phyloP scores from a whole-genome alignment of 1,139 yeast genomes.

The Chernovozyma aurita region DNA sequence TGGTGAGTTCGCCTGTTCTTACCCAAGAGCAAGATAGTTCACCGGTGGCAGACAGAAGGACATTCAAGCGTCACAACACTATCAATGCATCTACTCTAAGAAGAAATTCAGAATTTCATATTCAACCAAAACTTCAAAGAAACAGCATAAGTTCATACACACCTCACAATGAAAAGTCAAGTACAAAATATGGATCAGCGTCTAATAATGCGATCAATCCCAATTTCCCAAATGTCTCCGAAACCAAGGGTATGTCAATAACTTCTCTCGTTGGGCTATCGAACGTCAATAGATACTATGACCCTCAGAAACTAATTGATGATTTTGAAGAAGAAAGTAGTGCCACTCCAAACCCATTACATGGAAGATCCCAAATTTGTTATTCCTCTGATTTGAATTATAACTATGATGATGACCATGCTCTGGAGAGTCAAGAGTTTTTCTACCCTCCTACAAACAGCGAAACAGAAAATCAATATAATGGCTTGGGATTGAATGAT shows the following conservation, averaged over 20 bases:
- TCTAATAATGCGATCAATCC: slow-evolving; percentile 1
- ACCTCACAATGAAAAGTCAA: neutral
- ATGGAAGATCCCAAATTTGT: slow-evolving; percentile 3
- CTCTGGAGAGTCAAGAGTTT: neutral
- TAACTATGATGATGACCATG: neutral
- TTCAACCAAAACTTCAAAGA: slow-evolving; percentile 2
- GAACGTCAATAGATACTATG: neutral
- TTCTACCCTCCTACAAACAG: neutral
- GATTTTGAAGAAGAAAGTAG: slow-evolving; percentile 3
- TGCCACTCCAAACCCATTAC: slow-evolving; percentile 1
- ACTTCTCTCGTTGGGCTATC: slow-evolving; percentile 3
- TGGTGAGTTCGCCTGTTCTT: slow-evolving; percentile 25
- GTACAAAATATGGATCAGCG: neutral
- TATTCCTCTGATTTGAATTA: slow-evolving; percentile 3
- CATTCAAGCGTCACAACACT: slow-evolving; percentile 6
- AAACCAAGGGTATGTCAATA: slow-evolving; percentile 5
- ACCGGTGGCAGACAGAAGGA: slow-evolving; percentile 3
- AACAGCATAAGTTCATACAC: slow-evolving; percentile 5
- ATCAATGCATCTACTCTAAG: neutral
- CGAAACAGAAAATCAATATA: neutral
- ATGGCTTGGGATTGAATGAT: neutral
- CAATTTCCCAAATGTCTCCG: slow-evolving; percentile 3
- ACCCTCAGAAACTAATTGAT: neutral
- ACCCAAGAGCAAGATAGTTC: slow-evolving; percentile 8
- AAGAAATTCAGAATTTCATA: neutral